A percentile compares a stretch with the other conserved stretches of the same genome.
Conservation (phyloP, 179 eudicot species). For the Dionaea muscipula region DNA sequence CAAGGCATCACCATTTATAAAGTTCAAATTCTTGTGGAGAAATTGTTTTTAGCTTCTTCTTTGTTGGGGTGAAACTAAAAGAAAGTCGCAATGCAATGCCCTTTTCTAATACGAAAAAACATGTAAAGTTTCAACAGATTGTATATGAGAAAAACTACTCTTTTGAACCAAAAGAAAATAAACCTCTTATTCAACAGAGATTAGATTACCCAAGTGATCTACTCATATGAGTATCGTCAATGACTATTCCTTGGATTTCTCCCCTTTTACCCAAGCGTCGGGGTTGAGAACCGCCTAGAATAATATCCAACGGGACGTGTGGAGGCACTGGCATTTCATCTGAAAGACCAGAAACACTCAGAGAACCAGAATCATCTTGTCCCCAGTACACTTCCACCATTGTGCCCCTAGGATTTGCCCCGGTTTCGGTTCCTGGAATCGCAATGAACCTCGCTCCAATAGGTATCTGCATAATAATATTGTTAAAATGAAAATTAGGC, state of each 20-base stretch:
- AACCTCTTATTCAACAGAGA: no score
- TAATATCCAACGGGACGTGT: conserved; percentile 24
- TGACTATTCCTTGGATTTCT: conserved; percentile 39
- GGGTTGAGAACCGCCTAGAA: conserved; percentile 7
- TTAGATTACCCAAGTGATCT: no score
- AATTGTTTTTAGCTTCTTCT: no score
- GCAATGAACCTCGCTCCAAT: conserved; percentile 61
- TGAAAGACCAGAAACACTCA: conserved; percentile 69
- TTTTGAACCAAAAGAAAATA: no score
- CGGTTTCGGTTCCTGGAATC: conserved; percentile 66
- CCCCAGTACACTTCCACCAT: conserved; percentile 90
- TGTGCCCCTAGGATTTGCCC: conserved; percentile 45
- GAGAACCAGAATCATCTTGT: conserved; percentile 76
- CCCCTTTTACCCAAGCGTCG: conserved; percentile 21
- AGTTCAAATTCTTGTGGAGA: no score
- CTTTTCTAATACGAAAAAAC: no score
- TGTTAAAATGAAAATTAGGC: neutral
- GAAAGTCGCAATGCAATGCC: no score
- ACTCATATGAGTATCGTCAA: conserved; percentile 48
- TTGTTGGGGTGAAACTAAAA: no score
- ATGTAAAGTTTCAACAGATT: no score
- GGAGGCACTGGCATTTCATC: conserved; percentile 51
- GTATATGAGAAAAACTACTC: no score
- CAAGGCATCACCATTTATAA: no score
- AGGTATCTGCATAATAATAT: conserved; percentile 44